phyloP scores from a whole-genome alignment of 2,329 filamentous ascomycete species.

The Diaporthe citrichinensis region DNA sequence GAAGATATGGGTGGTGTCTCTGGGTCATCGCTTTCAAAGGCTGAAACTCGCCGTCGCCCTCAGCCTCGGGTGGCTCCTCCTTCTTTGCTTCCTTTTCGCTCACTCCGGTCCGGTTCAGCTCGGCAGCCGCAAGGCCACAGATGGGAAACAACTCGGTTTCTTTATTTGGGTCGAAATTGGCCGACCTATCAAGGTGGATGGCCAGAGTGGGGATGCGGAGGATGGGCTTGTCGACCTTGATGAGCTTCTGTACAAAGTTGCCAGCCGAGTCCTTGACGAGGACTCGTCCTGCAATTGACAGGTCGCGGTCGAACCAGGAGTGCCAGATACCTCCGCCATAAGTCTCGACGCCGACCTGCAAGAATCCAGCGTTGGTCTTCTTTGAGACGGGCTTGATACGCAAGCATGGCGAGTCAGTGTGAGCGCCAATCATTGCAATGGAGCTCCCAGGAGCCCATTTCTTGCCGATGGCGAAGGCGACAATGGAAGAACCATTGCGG shows the following conservation, averaged over 20 bases:
- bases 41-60: constrained; percentile 69
- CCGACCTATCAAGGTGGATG: constrained; percentile 90
- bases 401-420: constrained; percentile 94
- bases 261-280: constrained; percentile 83
- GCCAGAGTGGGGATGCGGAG: constrained; percentile 93
- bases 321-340: constrained; percentile 99
- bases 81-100: constrained; percentile 58
- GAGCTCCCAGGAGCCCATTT: constrained; percentile 94
- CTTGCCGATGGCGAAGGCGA: constrained; percentile 91
- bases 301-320: constrained; percentile 97
- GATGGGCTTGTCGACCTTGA: constrained; percentile 92
- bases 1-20: constrained; percentile 89
- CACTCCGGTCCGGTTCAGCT: constrained; percentile 83
- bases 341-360: constrained; percentile 96
- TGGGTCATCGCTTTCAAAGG: constrained; percentile 84
- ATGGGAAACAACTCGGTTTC: constrained; percentile 97
- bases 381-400: constrained; percentile 96
- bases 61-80: constrained; percentile 56
- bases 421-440: constrained; percentile 92
- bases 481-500: constrained; percentile 90
- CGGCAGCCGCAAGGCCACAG: constrained; percentile 85
- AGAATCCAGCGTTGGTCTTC: constrained; percentile 86
- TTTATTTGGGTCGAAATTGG: constrained; percentile 94
- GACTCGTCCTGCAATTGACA: constrained; percentile 89
- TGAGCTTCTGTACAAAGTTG: constrained; percentile 83